Evolutionary conservation across 2,329 filamentous ascomycete genomes (phyloP), one percentile per base, ranked within the genome.

Genomic region (Colletotrichum gigasporum): DNA sequence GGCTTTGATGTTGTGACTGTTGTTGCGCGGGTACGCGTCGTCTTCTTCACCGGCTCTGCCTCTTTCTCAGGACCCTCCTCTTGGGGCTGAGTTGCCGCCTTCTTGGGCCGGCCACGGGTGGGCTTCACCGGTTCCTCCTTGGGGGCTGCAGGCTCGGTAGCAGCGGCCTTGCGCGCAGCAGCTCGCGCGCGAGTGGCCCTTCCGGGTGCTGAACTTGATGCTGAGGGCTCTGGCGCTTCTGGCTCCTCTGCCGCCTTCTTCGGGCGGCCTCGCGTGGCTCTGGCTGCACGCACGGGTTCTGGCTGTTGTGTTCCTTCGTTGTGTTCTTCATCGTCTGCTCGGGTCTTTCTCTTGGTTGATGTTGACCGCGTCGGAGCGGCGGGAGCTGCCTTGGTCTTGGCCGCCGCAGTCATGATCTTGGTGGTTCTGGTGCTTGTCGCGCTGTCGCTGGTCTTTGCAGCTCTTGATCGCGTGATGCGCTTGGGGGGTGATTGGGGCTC

Each of bases 401-500:
- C 78, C 12, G 82, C 78, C 60, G 84, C 79, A 69, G 84, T 83
- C 65, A 82, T 76, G 66, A 83, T 78, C 64, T 76, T 84, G 63
- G 81, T 79, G 2, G 78, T 76, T 69, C 81, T 82, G 34, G 74
- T 48, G 16, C 39, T 48, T 6, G 68, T 64, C 41, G 74, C 71
- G 24, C 76, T 71, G 61, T 81, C 77, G 55, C 69, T 72, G 32
- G 73, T 73, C 71, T 79, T 82, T 42, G 80, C 80, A 30, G 81
- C 79, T 62, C 81, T 75, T 45, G 81, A 76, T 53, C 86, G 83
- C 66, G 86, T 88, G 71, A 88, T 82, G 68, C 86, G 83, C 76
- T 87, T 87, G 34, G 86, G 86, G 53, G 86, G 85, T 63, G 84
- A 87, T 68, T 79, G 74, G 54, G 76, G 76, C 68, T 85, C 83